phyloP scores from a whole-genome alignment of 2,329 filamentous ascomycete species.

The Diaporthe aspalathi region DNA sequence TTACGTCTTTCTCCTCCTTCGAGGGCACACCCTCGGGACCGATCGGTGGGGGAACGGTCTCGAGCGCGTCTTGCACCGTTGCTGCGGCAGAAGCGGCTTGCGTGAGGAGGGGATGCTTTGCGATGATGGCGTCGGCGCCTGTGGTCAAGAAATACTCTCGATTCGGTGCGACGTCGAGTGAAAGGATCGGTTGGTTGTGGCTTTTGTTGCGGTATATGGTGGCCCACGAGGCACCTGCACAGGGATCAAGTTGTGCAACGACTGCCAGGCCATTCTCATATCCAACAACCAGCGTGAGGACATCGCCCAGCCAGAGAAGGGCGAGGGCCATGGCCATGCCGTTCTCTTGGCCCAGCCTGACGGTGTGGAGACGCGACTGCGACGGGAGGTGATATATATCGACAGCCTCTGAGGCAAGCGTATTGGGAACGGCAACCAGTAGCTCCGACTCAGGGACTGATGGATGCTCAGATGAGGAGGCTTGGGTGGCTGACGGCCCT shows the following conservation, averaged over 20 bases:
- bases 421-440: conserved; percentile 84
- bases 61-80: conserved; percentile 39
- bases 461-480: conserved; percentile 24
- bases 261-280: conserved; percentile 87
- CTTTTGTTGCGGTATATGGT: conserved; percentile 72
- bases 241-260: conserved; percentile 66
- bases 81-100: conserved; percentile 27
- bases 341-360: conserved; percentile 62
- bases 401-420: conserved; percentile 78
- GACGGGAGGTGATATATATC: conserved; percentile 87
- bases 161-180: conserved; percentile 67
- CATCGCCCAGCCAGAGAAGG: conserved; percentile 63
- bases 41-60: neutral
- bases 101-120: conserved; percentile 75
- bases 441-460: conserved; percentile 54
- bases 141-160: conserved; percentile 79
- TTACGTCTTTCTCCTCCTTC: neutral
- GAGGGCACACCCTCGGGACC: neutral
- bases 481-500: conserved; percentile 38
- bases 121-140: conserved; percentile 82
- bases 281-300: conserved; percentile 75
- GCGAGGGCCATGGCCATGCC: conserved; percentile 92
- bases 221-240: conserved; percentile 56
- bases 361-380: conserved; percentile 73
- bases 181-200: conserved; percentile 86